A percentile compares a stretch with the other conserved stretches of the same genome.
Conservation (phyloP, 2,329 filamentous ascomycete genomes). For the Parascedosporium putredinis region DNA sequence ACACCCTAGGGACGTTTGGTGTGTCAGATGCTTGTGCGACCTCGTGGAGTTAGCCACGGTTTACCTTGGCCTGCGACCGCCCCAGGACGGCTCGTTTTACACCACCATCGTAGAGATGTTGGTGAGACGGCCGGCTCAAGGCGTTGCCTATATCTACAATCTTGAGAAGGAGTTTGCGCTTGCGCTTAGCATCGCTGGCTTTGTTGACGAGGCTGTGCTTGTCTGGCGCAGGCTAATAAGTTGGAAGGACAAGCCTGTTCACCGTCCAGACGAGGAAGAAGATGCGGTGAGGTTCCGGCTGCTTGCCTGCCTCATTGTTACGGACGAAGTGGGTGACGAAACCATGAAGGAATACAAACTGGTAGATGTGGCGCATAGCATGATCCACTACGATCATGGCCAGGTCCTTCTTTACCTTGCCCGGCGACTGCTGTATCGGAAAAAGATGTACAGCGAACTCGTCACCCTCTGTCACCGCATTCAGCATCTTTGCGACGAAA, state of each 20-base stretch:
- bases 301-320: not conserved
- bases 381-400: conserved; percentile 8
- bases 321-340: not conserved
- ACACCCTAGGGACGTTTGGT: conserved; percentile 1
- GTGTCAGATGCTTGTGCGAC: conserved; percentile 4
- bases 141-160: not conserved
- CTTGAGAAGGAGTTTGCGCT: conserved; percentile 3
- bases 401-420: conserved; percentile 1
- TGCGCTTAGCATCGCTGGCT: not conserved
- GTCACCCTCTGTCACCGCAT: conserved; percentile 1
- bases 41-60: conserved; percentile 1
- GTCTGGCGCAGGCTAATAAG: conserved; percentile 3
- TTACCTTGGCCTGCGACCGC: not conserved
- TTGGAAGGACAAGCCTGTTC: not conserved
- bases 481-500: conserved; percentile 3
- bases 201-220: conserved; percentile 2
- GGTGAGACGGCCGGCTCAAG: not conserved
- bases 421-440: not conserved
- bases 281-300: conserved; percentile 2
- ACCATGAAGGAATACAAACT: not conserved
- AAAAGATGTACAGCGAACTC: conserved; percentile 1
- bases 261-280: conserved; percentile 1
- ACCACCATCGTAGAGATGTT: not conserved
- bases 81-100: not conserved
- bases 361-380: not conserved